Evolutionary conservation across 164 flowering plant genomes (phyloP).

Genomic region (Piper longum): DNA sequence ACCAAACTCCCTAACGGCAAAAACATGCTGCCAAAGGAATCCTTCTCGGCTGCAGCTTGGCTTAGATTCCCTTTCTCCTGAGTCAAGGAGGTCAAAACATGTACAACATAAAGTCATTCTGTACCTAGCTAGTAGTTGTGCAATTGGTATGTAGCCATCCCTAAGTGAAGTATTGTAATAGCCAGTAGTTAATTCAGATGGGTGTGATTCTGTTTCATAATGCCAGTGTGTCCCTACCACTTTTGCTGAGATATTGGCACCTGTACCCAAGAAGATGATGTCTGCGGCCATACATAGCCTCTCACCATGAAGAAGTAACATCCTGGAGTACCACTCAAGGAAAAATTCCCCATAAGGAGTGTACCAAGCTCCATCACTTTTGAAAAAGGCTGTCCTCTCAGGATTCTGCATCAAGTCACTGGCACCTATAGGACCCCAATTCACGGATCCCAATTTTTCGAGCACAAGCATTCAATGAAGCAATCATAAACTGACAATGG

Average conservation of each 20-base stretch:
- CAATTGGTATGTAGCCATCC: slow-evolving; percentile 58
- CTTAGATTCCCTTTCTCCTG: slow-evolving; percentile 24
- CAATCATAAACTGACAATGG: slow-evolving; percentile 48
- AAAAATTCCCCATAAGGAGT: slow-evolving; percentile 54
- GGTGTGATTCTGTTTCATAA: slow-evolving; percentile 36
- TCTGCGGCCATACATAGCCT: slow-evolving; percentile 39
- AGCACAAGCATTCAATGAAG: slow-evolving; percentile 45
- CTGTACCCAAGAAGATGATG: slow-evolving; percentile 34
- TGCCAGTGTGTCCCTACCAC: slow-evolving; percentile 56
- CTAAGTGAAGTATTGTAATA: slow-evolving; percentile 42
- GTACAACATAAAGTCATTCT: slow-evolving; percentile 37
- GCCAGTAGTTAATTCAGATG: slow-evolving; percentile 61
- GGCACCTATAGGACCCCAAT: slow-evolving; percentile 55
- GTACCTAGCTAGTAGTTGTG: slow-evolving; percentile 44
- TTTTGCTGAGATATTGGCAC: slow-evolving; percentile 34
- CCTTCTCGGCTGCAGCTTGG: slow-evolving; percentile 45
- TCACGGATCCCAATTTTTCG: slow-evolving; percentile 31
- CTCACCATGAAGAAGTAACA: slow-evolving; percentile 59
- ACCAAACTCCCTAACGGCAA: slow-evolving; percentile 29
- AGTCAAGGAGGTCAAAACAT: slow-evolving; percentile 43
- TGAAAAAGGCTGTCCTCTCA: slow-evolving; percentile 35
- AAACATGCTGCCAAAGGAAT: slow-evolving; percentile 31
- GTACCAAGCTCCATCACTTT: slow-evolving; percentile 40
- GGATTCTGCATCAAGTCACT: slow-evolving; percentile 28
- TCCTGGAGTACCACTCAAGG: slow-evolving; percentile 55